Evolutionary conservation across 345 rosid genomes (phyloP).

Genomic region (Citrus maxima): DNA sequence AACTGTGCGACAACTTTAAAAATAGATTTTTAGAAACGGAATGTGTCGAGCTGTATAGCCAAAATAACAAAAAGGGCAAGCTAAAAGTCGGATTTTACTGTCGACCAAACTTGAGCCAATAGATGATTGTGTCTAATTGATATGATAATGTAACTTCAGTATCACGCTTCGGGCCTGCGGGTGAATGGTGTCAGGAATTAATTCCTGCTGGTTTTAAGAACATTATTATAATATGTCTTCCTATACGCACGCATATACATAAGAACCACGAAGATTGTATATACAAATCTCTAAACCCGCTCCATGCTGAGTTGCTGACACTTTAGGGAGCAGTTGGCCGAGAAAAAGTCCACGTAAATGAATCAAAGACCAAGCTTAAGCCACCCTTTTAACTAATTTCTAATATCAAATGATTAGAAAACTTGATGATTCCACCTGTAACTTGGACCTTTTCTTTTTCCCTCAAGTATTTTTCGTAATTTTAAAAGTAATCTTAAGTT

Average conservation of each 20-base stretch:
- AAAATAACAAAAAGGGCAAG: neutral
- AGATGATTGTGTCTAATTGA: conserved; percentile 32
- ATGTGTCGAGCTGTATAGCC: neutral
- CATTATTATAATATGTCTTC: neutral
- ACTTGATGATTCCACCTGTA: conserved; percentile 16
- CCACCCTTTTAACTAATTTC: neutral
- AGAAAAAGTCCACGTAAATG: conserved; percentile 10
- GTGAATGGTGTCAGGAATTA: neutral
- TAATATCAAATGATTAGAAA: neutral
- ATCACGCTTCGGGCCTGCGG: conserved; percentile 18
- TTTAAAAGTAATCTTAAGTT: neutral
- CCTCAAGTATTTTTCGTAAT: neutral
- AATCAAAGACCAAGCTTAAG: neutral
- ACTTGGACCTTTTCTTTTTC: neutral
- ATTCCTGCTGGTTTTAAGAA: neutral
- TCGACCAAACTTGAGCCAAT: conserved; percentile 13
- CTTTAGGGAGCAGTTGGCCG: conserved; percentile 25
- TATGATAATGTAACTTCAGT: conserved; percentile 24
- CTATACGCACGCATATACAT: neutral
- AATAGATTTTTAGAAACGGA: no score
- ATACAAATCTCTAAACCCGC: neutral
- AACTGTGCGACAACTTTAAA: no score
- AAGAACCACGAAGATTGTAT: neutral
- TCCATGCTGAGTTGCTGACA: neutral
- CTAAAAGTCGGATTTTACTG: neutral